Base-by-base conservation (phyloP, 78 protist genomes). In the Dictyostelium intermedium region DNA sequence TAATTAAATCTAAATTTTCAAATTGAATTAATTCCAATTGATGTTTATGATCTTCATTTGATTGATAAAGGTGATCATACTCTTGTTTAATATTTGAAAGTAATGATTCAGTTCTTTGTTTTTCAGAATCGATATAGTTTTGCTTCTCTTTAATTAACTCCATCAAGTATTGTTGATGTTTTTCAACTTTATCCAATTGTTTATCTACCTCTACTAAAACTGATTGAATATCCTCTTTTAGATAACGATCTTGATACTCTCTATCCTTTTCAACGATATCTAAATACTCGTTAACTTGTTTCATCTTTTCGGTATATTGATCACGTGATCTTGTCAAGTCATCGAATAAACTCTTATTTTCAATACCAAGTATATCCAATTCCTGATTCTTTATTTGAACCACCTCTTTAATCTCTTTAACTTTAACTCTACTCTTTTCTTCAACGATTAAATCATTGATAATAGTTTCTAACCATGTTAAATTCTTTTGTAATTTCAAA, bases 11-110 rank as follows among this genome's bases (percentile, higher is more conserved):
- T 34, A 34, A 37, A 23, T 37, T 37, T 45, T 79, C 69, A 13
- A 20, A 20, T 39, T 76, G 82, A 76, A 39, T 39, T 39, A n/a
- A n/a, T n/a, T 76, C 56, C 18, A 39, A 76, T n/a, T 76, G 82
- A 30, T n/a, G 27, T n/a, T 79, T 35, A 45, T 45, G 45, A 45
- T 39, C 20, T 45, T 79, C 84, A 79, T 79, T 45, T n/a, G 56
- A 45, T 45, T 79, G 41, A 79, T 79, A 79, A 14, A 79, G 37
- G 11, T 79, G n/a, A 37, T 79, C 84, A 45, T 79, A 79, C 47
- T 79, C 69, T 79, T 20, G 43, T 72, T 72, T 72, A 34, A 72
- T 72, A 34, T 72, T 72, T 34, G 23, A 25, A 14, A 39, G 56
- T 18, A 79, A 16, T 27, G 7, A 6, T n/a, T 39, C 60, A 7